Base-by-base conservation (phyloP, 2,329 filamentous ascomycete species). In the Colletotrichum falcatum region DNA sequence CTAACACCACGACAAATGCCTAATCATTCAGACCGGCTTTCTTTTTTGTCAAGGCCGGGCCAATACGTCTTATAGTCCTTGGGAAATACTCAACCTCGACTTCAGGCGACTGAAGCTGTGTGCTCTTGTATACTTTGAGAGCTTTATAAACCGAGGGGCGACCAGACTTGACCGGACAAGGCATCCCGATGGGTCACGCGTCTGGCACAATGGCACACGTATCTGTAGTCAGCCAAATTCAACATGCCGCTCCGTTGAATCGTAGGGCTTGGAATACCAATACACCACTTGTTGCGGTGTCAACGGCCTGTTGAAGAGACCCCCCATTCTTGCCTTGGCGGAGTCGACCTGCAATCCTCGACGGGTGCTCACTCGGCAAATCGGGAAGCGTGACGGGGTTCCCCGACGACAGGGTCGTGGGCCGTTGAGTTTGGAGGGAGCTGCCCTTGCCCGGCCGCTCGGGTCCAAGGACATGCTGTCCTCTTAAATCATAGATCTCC, bases 381-480 rank as follows among this genome's bases (percentile, higher is more conserved):
- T 55, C 66, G 61, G 66, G 54, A 60, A 60, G 23, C 66, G 48
- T 44, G 33, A n/a, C n/a, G 66, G 61, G 54, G 44, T 20, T 35
- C 33, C 61, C 11, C 35, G 11, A 55, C 5, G 51, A 20, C 37
- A 35, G 60, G 66, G 61, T 23, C 9, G 23, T 26, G 20, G 58
- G 62, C 37, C 30, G 37, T 48, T 33, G 54, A 54, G 44, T 51
- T 49, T 20, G 16, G 51, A n/a, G 11, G 18, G 54, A 55, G 12
- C 18, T n/a, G 46, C 65, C 61, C 6, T n/a, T 65, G 54, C 20
- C 14, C 9, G 9, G 8, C 16, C 37, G 23, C 16, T 33, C 20
- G 54, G 12, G 35, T 53, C 35, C 33, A 26, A 20, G 49, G 12
- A n/a, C n/a, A n/a, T n/a, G n/a, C n/a, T n/a, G n/a, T n/a, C n/a